These are phyloP conservation scores for Eucalyptus pauciflora DNA, from an alignment of 345 rosid genomes.

Conservation along the genomic window DNA sequence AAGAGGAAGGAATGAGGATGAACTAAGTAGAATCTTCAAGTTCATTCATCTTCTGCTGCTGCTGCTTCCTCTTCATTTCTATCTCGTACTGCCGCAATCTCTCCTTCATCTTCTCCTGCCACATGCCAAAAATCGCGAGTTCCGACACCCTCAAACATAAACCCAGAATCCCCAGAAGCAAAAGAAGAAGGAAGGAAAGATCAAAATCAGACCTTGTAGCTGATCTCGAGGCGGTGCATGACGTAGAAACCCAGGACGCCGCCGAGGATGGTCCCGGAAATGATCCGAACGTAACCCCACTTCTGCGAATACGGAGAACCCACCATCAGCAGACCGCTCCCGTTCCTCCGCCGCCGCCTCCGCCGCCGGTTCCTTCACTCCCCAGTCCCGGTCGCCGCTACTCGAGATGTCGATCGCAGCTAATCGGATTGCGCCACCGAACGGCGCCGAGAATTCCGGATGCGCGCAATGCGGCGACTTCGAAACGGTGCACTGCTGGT, in stretches of 20 bases:
- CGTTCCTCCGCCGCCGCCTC: background rate
- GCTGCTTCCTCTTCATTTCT: slow-evolving; percentile 35
- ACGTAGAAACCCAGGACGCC: slow-evolving; percentile 83
- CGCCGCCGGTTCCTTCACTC: background rate
- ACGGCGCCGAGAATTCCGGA: background rate
- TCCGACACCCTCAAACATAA: background rate
- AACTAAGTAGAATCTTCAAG: slow-evolving; percentile 29
- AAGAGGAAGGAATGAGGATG: background rate
- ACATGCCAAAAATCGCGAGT: background rate
- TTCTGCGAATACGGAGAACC: slow-evolving; percentile 11
- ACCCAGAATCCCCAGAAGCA: background rate
- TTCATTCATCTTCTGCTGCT: slow-evolving; percentile 20
- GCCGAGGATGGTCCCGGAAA: slow-evolving; percentile 64
- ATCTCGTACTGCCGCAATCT: slow-evolving; percentile 51
- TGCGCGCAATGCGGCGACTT: background rate
- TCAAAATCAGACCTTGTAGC: slow-evolving; percentile 42
- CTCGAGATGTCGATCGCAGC: background rate
- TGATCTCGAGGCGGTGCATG: slow-evolving; percentile 68
- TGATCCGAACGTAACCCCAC: slow-evolving; percentile 75
- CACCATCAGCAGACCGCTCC: slow-evolving; percentile 5
- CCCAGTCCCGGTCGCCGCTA: background rate
- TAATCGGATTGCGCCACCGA: background rate
- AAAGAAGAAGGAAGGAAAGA: background rate
- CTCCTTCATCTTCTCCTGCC: slow-evolving; percentile 76
- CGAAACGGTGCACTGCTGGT: background rate